A percentile compares a stretch with the other conserved stretches of the same genome.
These are phyloP conservation scores for Wickerhamiella bombiphila DNA, from an alignment of 805 yeast species.

Conservation along the genomic window DNA sequence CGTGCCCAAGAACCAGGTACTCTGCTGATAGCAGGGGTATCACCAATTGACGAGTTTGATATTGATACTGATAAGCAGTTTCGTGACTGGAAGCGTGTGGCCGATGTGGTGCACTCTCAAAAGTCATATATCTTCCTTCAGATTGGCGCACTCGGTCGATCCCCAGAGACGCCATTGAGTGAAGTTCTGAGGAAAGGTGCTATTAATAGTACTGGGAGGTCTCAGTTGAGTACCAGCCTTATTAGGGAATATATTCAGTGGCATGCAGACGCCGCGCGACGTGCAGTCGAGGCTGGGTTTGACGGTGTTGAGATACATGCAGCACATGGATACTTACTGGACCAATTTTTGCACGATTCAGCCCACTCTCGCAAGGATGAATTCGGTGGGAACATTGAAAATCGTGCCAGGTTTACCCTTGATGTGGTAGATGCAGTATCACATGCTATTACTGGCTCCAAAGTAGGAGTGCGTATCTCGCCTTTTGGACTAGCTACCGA, in stretches of 20 bases:
- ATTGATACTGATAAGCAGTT: slow-evolving; percentile 22
- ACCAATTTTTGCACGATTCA: slow-evolving; percentile 32
- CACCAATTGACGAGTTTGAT: slow-evolving; percentile 30
- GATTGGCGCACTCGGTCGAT: slow-evolving; percentile 14
- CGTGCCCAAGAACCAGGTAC: slow-evolving; percentile 45
- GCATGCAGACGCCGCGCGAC: slow-evolving; percentile 35
- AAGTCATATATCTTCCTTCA: slow-evolving; percentile 20
- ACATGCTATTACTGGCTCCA: slow-evolving; percentile 25
- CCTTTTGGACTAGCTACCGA: slow-evolving; percentile 23
- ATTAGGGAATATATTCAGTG: slow-evolving; percentile 30
- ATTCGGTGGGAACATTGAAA: slow-evolving; percentile 51
- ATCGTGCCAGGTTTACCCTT: slow-evolving; percentile 35
- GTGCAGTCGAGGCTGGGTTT: slow-evolving; percentile 38
- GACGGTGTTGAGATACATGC: slow-evolving; percentile 55
- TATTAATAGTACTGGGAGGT: no score
- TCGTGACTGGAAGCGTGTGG: slow-evolving; percentile 26
- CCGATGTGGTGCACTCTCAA: slow-evolving; percentile 32
- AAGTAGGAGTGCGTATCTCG: slow-evolving; percentile 26
- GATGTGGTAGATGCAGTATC: slow-evolving; percentile 34
- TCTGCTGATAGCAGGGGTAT: slow-evolving; percentile 44
- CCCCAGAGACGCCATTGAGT: no score
- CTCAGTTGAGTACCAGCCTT: no score
- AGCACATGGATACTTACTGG: slow-evolving; percentile 48
- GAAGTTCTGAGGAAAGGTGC: no score
- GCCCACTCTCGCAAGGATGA: slow-evolving; percentile 44